These are phyloP conservation scores for Teratosphaeria gauchensis DNA, from an alignment of 2,329 filamentous ascomycete genomes.

Conservation along the genomic window DNA sequence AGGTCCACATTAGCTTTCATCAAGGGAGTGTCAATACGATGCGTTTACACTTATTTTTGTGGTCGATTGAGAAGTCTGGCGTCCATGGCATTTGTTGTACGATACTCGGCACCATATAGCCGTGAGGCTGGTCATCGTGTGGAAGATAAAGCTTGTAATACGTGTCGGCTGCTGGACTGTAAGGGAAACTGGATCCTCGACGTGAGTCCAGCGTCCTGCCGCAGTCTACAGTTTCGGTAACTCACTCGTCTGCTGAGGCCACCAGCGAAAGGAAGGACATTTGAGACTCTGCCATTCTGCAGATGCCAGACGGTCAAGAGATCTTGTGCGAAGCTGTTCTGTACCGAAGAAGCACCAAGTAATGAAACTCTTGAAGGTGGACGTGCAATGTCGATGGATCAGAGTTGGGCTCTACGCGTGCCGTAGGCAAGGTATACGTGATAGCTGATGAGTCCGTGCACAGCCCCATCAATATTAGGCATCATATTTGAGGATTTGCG, in stretches of 20 bases:
- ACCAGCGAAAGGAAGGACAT: neutral
- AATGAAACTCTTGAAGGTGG: too few species aligned
- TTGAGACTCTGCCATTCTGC: neutral
- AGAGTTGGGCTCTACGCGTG: too few species aligned
- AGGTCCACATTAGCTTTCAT: neutral
- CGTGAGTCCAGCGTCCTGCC: neutral
- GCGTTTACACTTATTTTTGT: slow-evolving; percentile 12
- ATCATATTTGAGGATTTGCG: too few species aligned
- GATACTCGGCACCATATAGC: slow-evolving; percentile 51
- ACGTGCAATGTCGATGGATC: too few species aligned
- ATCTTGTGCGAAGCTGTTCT: too few species aligned
- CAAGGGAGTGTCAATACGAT: neutral
- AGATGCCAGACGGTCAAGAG: too few species aligned
- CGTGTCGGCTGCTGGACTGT: slow-evolving; percentile 33
- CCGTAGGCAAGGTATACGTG: too few species aligned
- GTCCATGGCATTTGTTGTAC: slow-evolving; percentile 48
- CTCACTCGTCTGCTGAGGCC: neutral
- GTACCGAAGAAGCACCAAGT: too few species aligned
- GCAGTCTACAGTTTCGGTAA: neutral
- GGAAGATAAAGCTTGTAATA: slow-evolving; percentile 59
- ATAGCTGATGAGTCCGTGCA: too few species aligned
- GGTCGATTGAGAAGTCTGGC: slow-evolving; percentile 46
- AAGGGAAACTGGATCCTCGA: slow-evolving; percentile 34
- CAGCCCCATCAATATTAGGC: too few species aligned
- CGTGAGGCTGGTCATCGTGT: slow-evolving; percentile 48